Evolutionary conservation across 768 basidiomycete genomes (phyloP).

Genomic region (Mycena leptocephala): DNA sequence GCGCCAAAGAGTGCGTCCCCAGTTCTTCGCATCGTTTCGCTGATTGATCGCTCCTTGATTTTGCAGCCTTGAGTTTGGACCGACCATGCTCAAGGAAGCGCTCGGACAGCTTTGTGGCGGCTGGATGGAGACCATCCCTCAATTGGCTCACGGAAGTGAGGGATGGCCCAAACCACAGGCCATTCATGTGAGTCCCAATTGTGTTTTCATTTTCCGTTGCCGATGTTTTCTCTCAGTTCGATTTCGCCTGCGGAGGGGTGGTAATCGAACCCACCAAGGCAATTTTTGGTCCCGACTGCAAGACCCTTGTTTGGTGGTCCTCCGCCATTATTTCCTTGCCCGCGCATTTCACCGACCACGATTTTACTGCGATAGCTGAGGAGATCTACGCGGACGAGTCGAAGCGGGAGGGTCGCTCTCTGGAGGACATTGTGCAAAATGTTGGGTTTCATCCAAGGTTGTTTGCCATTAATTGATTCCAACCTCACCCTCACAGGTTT

Average conservation of each 20-base stretch:
- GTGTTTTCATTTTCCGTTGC: background rate
- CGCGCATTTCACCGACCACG: conserved; percentile 14
- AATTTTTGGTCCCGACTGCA: conserved; percentile 29
- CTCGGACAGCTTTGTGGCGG: conserved; percentile 9
- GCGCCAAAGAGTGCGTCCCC: background rate
- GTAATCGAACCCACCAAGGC: conserved; percentile 16
- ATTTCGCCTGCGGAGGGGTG: conserved; percentile 12
- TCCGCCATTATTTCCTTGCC: background rate
- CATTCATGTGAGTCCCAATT: conserved; percentile 12
- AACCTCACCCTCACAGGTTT: background rate
- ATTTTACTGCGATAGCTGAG: conserved; percentile 13
- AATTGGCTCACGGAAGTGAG: background rate
- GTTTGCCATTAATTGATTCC: too few relatives aligned
- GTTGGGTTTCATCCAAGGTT: background rate
- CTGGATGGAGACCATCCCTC: conserved; percentile 1
- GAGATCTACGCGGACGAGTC: conserved; percentile 24
- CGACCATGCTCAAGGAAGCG: background rate
- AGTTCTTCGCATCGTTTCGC: too few relatives aligned
- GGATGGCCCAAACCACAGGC: conserved; percentile 19
- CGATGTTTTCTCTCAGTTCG: background rate
- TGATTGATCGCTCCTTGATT: background rate
- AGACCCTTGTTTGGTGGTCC: conserved; percentile 20
- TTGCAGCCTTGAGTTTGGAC: background rate
- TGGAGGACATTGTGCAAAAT: conserved; percentile 9
- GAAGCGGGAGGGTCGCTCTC: conserved; percentile 3